Evolutionary conservation across 805 yeast genomes (phyloP), one percentile per base, ranked within the genome.

Genomic region (Soucietia sequanensis): DNA sequence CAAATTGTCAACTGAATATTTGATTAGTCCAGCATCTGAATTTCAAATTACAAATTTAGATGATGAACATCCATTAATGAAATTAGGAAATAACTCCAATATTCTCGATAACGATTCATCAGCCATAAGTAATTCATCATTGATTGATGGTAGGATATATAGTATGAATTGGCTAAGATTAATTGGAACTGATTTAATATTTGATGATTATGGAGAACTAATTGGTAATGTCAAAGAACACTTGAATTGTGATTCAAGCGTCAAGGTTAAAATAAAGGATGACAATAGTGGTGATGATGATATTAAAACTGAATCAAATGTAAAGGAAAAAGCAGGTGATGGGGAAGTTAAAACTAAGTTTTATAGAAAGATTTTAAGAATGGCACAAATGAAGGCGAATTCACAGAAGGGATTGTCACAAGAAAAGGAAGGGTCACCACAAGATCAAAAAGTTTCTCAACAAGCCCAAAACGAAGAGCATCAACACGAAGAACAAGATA

Each of bases 151-250:
- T 13, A 65, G 72, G 24, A 58, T 86, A 4, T 87, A 78, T 54
- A 77, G 79, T 56, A 93, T 95, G 2, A 62, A 68, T 15, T 90
- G 97, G 96, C 69, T 72, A 27, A 75, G 75, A 35, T 58, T 87
- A 3, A 81, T 86, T 1, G 98, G 98, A 0, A 84, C 95, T 0
- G 96, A 67, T 31, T 46, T 65, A 37, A 47, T 68, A 2, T 63
- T 67, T 39, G 72, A 68, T 41, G 74, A 68, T 31, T 54, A 64
- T 38, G 74, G 72, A 0, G 67, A 67, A 23, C 44, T 62, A 26
- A 50, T 66, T 21, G 70, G 70, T 0, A 57, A 58, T 20, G 71
- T 65, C 6, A 48, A 54, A 11, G 72, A 68, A 37, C 73, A 67
- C 42, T 56, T 68, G 31, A 48, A 38, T 2, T 51, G 66, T 30